Evolutionary conservation across 2,329 filamentous ascomycete genomes (phyloP).

Genomic region (Diaporthe aspalathi): DNA sequence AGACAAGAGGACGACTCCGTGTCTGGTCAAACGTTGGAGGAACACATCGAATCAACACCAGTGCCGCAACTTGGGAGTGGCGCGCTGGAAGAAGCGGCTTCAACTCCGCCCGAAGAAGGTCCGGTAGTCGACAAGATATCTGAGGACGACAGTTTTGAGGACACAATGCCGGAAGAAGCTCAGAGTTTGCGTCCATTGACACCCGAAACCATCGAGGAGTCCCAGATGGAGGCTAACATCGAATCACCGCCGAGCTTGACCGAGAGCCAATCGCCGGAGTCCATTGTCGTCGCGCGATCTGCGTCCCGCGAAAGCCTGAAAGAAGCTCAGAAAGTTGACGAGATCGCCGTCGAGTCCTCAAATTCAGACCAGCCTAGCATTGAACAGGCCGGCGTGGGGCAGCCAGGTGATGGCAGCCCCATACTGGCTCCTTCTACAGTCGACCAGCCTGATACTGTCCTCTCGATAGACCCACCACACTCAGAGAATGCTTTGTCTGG

Average conservation of each 20-base stretch:
- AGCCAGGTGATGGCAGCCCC: neutral
- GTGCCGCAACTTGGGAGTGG: neutral
- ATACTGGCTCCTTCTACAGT: neutral
- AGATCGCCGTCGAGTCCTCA: neutral
- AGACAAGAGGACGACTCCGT: neutral
- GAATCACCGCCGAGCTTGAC: neutral
- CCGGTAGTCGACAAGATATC: neutral
- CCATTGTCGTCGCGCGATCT: neutral
- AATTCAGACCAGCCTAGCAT: neutral
- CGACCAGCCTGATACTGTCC: neutral
- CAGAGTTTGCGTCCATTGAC: neutral
- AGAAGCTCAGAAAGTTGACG: neutral
- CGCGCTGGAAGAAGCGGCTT: neutral
- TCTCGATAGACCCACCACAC: neutral
- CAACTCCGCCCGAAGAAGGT: neutral
- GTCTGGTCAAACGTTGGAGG: neutral
- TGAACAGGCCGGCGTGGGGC: neutral
- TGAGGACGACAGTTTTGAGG: neutral
- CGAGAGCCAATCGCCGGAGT: neutral
- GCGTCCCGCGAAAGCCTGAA: neutral
- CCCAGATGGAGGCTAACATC: neutral
- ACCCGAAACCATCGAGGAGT: neutral
- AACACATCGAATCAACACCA: conserved; percentile 2
- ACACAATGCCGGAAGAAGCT: neutral
- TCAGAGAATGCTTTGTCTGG: neutral